Conservation (phyloP, 2,329 filamentous ascomycete species). For the Lachnellula occidentalis region DNA sequence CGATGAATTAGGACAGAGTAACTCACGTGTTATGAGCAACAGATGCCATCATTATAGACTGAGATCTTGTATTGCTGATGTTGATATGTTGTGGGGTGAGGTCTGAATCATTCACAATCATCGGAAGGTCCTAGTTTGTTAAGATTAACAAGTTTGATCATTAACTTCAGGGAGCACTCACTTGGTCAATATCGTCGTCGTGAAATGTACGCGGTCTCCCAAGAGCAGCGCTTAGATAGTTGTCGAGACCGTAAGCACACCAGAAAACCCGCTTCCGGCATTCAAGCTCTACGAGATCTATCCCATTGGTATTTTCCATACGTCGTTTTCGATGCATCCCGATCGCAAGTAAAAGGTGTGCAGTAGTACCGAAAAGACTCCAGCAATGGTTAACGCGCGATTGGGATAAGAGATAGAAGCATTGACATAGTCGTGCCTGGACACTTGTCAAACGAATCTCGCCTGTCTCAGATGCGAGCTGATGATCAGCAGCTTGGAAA, state of each 20-base stretch:
- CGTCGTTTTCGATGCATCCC: slow-evolving; percentile 27
- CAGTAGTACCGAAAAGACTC: slow-evolving; percentile 32
- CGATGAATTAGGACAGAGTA: neutral
- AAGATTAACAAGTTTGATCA: neutral
- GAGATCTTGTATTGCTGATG: slow-evolving; percentile 21
- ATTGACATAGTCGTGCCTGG: slow-evolving; percentile 36
- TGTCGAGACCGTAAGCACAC: slow-evolving; percentile 59
- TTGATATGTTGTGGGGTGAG: slow-evolving; percentile 34
- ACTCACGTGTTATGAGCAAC: slow-evolving; percentile 39
- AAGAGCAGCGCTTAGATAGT: slow-evolving; percentile 57
- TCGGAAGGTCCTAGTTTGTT: slow-evolving; percentile 40
- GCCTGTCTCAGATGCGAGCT: slow-evolving; percentile 31
- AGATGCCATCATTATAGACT: slow-evolving; percentile 40
- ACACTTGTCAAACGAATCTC: slow-evolving; percentile 32
- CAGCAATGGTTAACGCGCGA: slow-evolving; percentile 34
- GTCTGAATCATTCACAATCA: slow-evolving; percentile 46
- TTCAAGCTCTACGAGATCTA: slow-evolving; percentile 39
- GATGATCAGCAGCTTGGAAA: slow-evolving; percentile 28
- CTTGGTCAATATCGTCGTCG: slow-evolving; percentile 59
- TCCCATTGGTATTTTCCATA: slow-evolving; percentile 16
- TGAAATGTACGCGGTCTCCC: slow-evolving; percentile 57
- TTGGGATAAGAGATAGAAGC: slow-evolving; percentile 31
- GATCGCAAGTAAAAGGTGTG: slow-evolving; percentile 31
- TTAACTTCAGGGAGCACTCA: neutral
- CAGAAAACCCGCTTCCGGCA: slow-evolving; percentile 55